Percentiles rank a stretch among this genome's conserved stretches.
phyloP scores from a whole-genome alignment of 495 filamentous ascomycete species.

The Tuber magnatum region DNA sequence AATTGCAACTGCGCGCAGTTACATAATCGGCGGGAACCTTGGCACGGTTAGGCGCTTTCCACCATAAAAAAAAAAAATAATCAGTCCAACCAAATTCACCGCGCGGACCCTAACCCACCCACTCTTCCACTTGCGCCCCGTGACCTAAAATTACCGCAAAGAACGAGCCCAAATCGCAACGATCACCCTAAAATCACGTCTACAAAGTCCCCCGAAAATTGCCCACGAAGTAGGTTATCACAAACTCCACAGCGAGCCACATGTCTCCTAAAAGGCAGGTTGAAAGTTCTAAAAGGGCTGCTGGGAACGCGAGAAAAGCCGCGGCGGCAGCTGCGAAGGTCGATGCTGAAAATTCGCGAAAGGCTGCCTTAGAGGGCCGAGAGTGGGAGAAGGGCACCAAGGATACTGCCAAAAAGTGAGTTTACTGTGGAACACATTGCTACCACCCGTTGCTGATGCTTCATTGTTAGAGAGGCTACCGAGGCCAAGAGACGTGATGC shows the following conservation, averaged over 20 bases:
- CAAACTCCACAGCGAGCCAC: background rate
- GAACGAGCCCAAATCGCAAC: no score
- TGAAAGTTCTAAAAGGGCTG: constrained; percentile 81
- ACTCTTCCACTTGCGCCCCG: no score
- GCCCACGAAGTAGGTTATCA: background rate
- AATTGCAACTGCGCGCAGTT: no score
- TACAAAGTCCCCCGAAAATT: background rate
- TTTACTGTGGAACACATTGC: constrained; percentile 1
- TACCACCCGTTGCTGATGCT: background rate
- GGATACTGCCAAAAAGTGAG: constrained; percentile 74
- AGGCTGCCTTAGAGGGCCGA: constrained; percentile 59
- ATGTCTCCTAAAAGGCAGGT: constrained; percentile 49
- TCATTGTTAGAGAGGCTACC: constrained; percentile 30
- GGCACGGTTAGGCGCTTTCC: no score
- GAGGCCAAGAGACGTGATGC: constrained; percentile 39
- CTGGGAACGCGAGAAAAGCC: constrained; percentile 88
- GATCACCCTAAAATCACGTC: background rate
- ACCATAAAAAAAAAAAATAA: no score
- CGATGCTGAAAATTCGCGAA: constrained; percentile 61
- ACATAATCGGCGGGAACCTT: no score
- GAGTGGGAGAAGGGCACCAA: constrained; percentile 85
- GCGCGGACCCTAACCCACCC: no score
- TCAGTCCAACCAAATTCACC: no score
- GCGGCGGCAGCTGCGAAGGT: constrained; percentile 73
- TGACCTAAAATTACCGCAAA: no score